Evolutionary conservation across 345 rosid species (phyloP).

Genomic region (Eucalyptus coolabah): DNA sequence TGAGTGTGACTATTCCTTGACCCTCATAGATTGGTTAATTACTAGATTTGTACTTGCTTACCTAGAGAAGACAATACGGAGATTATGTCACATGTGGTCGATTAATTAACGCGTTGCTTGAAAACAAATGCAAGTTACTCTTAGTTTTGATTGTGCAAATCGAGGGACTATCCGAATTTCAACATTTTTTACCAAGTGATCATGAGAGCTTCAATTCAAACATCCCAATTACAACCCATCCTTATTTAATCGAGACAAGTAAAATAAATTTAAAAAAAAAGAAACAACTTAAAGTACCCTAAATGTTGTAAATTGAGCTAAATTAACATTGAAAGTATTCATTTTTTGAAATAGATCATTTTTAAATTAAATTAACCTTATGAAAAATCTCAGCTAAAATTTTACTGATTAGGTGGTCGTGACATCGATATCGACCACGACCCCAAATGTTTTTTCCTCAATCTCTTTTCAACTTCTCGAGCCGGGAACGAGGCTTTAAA

Average conservation of each 20-base stretch:
- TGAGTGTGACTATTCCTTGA: background rate
- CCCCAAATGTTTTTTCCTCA: background rate
- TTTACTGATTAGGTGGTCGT: fast-evolving
- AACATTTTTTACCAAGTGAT: background rate
- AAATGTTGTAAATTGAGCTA: background rate
- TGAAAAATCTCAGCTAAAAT: background rate
- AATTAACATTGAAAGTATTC: background rate
- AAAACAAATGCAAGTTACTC: background rate
- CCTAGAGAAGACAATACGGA: background rate
- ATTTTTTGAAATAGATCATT: background rate
- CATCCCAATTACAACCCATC: background rate
- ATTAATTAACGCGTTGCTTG: background rate
- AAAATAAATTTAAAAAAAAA: background rate
- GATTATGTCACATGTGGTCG: background rate
- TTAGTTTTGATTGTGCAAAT: background rate
- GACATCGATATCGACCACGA: background rate
- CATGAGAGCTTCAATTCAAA: background rate
- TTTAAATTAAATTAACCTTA: background rate
- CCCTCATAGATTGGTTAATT: background rate
- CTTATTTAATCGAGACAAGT: background rate
- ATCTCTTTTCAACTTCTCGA: background rate
- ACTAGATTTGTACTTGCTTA: too few species aligned
- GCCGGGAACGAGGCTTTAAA: background rate
- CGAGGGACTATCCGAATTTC: background rate
- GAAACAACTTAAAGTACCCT: too few species aligned